Base-by-base conservation (phyloP, 192 early-diverging fungal genomes). In the Rhizoclosmatium globosum region DNA sequence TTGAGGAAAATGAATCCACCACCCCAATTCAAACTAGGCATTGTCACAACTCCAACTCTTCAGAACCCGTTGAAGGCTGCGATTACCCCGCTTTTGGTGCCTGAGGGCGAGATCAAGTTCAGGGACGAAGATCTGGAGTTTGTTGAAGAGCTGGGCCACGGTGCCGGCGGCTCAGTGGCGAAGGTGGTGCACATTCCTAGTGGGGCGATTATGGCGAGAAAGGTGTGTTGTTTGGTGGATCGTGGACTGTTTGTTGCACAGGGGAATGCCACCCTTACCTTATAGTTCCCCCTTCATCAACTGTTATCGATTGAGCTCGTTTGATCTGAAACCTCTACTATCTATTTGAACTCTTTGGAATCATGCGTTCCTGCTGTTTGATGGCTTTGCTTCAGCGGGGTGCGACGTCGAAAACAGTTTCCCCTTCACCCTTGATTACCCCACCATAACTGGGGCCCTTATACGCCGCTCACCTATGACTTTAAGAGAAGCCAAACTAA, bases 121-220 rank as follows among this genome's bases (percentile, higher is more conserved):
- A 74, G 77, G 69, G 48, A 70, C 56, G 90, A 91, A 77, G 95
- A 96, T 82, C 90, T 98, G 69, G 80, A 88, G 39, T 87, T 92
- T 13, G 79, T 93, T 58, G 82, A 89, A 39, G 92, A 94, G 78
- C 85, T 99, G 53, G 98, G 98, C 64, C 93, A 95, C 56, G 97
- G 97, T 6, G 93, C 93, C n/a, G 95, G 95, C 60, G 97, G 97
- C n/a, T 95, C 95, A 1, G 98, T 99, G 38, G 87, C 92, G 47
- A 94, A 94, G 83, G 94, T 97, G n/a, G 76, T 88, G 69, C 93
- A 98, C 82, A 76, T 82, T 57, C 93, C 94, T n/a, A 91, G 86
- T 17, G 83, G 83, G 11, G 86, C 88, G 38, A 87, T 97, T 41
- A 96, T 99, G 95, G 98, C 98, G n/a, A 90, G 94, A 56, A 99